These are phyloP conservation scores for Ganoderma lingzhi DNA, from an alignment of 1,284 basidiomycete genomes.

Conservation along the genomic window DNA sequence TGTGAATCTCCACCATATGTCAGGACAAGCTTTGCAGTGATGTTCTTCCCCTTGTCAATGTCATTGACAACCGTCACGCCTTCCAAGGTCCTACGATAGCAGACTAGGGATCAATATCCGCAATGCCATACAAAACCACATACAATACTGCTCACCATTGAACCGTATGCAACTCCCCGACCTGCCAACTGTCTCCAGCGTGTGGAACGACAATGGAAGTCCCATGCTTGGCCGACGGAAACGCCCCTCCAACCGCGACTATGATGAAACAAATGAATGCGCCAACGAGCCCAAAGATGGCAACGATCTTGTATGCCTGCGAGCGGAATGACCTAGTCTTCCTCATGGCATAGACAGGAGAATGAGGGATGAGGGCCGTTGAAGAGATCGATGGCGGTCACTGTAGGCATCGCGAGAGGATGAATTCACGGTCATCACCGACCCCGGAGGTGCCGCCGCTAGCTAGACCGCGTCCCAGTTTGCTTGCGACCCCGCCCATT, in stretches of 20 bases:
- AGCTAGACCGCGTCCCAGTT: not conserved
- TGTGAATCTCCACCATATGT: constrained; percentile 22
- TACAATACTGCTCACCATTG: constrained; percentile 23
- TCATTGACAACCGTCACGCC: constrained; percentile 20
- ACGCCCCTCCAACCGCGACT: constrained; percentile 26
- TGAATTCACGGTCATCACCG: not conserved
- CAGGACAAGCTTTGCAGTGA: constrained; percentile 24
- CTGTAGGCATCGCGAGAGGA: not conserved
- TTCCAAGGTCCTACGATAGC: constrained; percentile 19
- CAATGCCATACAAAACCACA: not conserved
- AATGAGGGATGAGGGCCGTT: not conserved
- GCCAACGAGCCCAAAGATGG: constrained; percentile 11
- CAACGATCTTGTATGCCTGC: constrained; percentile 13
- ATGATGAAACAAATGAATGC: constrained; percentile 23
- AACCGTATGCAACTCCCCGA: constrained; percentile 31
- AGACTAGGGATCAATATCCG: not conserved
- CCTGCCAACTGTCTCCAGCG: constrained; percentile 27
- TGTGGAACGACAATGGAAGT: constrained; percentile 24
- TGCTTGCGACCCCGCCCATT: constrained; percentile 5
- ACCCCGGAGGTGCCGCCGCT: not conserved
- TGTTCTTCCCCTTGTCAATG: constrained; percentile 24
- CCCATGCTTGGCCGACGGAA: constrained; percentile 24
- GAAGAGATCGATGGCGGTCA: not conserved
- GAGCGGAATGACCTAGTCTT: constrained; percentile 14
- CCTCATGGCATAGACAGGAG: constrained; percentile 17